Percentiles rank a stretch among this genome's conserved stretches.
phyloP scores from a whole-genome alignment of 495 filamentous ascomycete genomes.

The Neurospora sp. region DNA sequence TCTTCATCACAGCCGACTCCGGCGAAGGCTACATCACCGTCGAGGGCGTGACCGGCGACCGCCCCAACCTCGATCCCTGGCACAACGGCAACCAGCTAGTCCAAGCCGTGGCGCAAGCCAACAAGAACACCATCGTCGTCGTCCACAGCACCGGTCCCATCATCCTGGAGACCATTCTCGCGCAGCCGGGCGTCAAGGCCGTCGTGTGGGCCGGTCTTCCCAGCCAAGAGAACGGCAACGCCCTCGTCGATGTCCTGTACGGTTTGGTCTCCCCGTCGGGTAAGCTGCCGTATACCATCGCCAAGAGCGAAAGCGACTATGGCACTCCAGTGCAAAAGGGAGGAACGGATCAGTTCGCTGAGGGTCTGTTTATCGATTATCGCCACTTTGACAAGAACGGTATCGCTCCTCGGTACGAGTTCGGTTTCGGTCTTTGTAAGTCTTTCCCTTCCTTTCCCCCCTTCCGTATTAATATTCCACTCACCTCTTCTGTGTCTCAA shows the following conservation, averaged over 20 bases:
- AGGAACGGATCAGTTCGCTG: conserved; percentile 52
- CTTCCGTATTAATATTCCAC: neutral
- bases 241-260: conserved; percentile 75
- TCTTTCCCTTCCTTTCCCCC: conserved; percentile 10
- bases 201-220: conserved; percentile 85
- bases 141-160: conserved; percentile 90
- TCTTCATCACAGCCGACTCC: conserved; percentile 57
- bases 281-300: conserved; percentile 85
- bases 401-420: conserved; percentile 52
- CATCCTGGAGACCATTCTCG: conserved; percentile 72
- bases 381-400: conserved; percentile 65
- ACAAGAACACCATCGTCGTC: conserved; percentile 71
- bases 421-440: conserved; percentile 52
- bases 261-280: conserved; percentile 77
- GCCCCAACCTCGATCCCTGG: conserved; percentile 58
- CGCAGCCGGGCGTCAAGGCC: conserved; percentile 64
- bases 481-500: conserved; percentile 1
- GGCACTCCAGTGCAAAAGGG: conserved; percentile 50
- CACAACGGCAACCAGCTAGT: conserved; percentile 69
- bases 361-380: conserved; percentile 78
- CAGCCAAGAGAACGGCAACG: conserved; percentile 83
- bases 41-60: conserved; percentile 48
- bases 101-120: conserved; percentile 47
- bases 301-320: conserved; percentile 68
- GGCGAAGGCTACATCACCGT: conserved; percentile 60